Evolutionary conservation across 306 rosid genomes (phyloP), one percentile per base, ranked within the genome.

Genomic region (Vigna mungo): DNA sequence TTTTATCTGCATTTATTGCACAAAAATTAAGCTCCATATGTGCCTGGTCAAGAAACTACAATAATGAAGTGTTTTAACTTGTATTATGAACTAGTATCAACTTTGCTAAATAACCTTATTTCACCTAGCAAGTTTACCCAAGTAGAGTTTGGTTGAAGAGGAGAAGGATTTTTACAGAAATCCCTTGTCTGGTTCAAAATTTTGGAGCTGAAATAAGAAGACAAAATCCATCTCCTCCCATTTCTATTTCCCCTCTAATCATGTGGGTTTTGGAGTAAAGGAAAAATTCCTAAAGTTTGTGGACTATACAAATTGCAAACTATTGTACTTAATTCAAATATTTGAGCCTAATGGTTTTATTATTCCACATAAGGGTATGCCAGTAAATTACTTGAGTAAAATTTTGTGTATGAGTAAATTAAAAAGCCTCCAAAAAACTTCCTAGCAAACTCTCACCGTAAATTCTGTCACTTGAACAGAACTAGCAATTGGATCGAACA

Each of bases 381-480:
- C 9, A 20, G 30, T 54, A 20, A 53, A 6, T 52, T 30, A 30
- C 5, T 30, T 30, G 34, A 30, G 34, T 4, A 30, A 30, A 4
- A 30, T 3, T 30, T 30, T 30, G 34, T 30, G 34, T 4, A 0
- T 30, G 34, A 20, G 43, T 47, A 61, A 32, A 58, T 13, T n/a
- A n/a, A 8, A 56, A 78, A 68, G 51, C 37, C 18, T 41, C 2
- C 54, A 78, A 60, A 56, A 74, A 44, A 64, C 53, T 44, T 71
- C 56, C 72, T 43, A 25, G 41, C 64, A 66, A 77, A 74, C 94
- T 89, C 94, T 89, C 85, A 92, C 99, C 81, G 99, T 96, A 77
- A 96, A 96, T 83, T 96, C 99, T 6, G 99, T 96, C 77, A 92
- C 99, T 85, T 96, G 90, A 72, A 96, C 82, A 65, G 94, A 88